A percentile compares a stretch with the other conserved stretches of the same genome.
These are phyloP conservation scores for Dendrobium chrysotoxum DNA, from an alignment of 106 monocot genomes.

Conservation along the genomic window DNA sequence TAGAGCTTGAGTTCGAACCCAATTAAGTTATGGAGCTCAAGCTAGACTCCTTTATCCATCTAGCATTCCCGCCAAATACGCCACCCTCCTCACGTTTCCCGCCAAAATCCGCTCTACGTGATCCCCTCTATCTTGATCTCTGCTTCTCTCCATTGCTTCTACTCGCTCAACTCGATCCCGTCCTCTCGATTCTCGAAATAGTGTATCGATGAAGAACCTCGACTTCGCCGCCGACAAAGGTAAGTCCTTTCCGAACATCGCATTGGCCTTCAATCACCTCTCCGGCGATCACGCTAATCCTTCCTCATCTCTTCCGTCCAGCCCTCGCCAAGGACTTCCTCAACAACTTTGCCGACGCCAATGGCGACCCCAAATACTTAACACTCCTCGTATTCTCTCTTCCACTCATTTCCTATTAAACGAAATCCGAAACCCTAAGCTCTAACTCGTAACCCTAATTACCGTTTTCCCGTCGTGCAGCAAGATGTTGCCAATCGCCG, in stretches of 20 bases:
- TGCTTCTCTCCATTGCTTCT: neutral
- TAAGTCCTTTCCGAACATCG: constrained; percentile 10
- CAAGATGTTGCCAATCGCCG: constrained; percentile 93
- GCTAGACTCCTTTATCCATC: neutral
- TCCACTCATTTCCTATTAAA: neutral
- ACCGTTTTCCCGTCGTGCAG: constrained; percentile 22
- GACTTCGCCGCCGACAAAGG: constrained; percentile 81
- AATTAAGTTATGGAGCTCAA: too few relatives aligned
- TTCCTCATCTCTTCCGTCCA: constrained; percentile 10
- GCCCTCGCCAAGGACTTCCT: constrained; percentile 87
- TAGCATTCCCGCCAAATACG: neutral
- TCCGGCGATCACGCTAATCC: neutral
- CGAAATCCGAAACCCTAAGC: constrained; percentile 7
- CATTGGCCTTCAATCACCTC: neutral
- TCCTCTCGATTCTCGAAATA: neutral
- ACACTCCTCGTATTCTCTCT: constrained; percentile 50
- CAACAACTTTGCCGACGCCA: constrained; percentile 60
- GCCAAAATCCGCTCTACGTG: neutral
- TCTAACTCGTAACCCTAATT: constrained; percentile 3
- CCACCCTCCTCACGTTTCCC: neutral
- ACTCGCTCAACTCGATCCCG: neutral
- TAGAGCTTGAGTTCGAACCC: too few relatives aligned
- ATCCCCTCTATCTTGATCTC: neutral
- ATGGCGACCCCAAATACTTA: constrained; percentile 84
- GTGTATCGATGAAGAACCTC: constrained; percentile 39